A percentile compares a stretch with the other conserved stretches of the same genome.
phyloP scores from a whole-genome alignment of 306 rosid genomes.

The Casuarina glauca region DNA sequence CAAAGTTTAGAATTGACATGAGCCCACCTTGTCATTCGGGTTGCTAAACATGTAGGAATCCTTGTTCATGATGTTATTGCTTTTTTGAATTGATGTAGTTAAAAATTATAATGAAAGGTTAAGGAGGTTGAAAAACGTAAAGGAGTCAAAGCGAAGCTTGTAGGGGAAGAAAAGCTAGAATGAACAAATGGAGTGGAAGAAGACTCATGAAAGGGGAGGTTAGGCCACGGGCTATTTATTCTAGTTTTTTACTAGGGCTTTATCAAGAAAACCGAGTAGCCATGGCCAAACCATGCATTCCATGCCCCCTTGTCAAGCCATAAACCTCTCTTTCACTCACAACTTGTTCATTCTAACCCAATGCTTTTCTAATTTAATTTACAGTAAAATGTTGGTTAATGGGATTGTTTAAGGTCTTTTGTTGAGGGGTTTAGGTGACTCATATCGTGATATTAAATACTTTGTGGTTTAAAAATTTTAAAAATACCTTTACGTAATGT shows the following conservation, averaged over 20 bases:
- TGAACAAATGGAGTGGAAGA: background rate
- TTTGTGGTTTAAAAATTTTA: too few relatives aligned
- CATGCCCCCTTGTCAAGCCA: too few relatives aligned
- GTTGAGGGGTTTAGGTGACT: background rate
- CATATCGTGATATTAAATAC: too few relatives aligned
- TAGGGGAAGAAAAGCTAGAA: background rate
- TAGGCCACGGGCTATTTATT: too few relatives aligned
- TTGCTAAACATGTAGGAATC: conserved; percentile 24
- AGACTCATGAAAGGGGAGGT: too few relatives aligned
- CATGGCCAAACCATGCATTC: too few relatives aligned
- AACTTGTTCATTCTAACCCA: too few relatives aligned
- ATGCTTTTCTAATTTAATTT: too few relatives aligned
- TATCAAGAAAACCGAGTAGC: too few relatives aligned
- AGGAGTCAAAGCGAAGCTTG: conserved; percentile 9
- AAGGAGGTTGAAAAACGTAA: background rate
- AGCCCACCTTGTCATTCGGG: conserved; percentile 54
- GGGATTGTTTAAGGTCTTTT: background rate
- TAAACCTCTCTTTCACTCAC: too few relatives aligned
- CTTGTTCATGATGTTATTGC: background rate
- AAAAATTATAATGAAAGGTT: background rate
- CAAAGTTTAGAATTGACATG: background rate
- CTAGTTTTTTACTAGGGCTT: too few relatives aligned
- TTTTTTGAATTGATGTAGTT: conserved; percentile 4
- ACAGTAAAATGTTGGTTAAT: background rate
- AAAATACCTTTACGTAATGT: too few relatives aligned